Conservation (phyloP, 371 early-diverging fungal species). For the Mortierella sp. region DNA sequence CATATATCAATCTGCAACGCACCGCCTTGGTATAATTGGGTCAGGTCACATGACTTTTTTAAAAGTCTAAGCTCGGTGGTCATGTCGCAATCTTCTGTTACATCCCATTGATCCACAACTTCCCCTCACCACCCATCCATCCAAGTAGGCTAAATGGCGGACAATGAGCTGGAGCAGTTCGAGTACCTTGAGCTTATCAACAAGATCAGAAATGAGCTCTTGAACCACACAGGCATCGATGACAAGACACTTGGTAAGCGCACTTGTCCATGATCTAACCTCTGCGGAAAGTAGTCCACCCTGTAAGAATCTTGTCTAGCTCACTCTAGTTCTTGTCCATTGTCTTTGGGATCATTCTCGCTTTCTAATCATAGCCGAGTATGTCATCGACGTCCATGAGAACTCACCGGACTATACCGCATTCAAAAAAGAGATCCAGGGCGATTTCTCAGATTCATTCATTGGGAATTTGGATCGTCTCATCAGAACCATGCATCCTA, state of each 20-base stretch:
- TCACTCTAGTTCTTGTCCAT: too few species aligned
- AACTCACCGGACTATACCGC: slow-evolving; percentile 66
- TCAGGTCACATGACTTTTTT: background rate
- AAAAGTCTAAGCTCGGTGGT: slow-evolving; percentile 85
- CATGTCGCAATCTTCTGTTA: slow-evolving; percentile 59
- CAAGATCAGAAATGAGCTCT: slow-evolving; percentile 90
- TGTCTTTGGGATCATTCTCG: slow-evolving; percentile 1
- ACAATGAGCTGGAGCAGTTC: slow-evolving; percentile 78
- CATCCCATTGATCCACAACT: background rate
- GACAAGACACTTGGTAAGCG: slow-evolving; percentile 80
- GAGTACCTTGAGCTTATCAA: slow-evolving; percentile 92
- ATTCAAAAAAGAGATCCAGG: slow-evolving; percentile 79
- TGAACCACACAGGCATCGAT: slow-evolving; percentile 92
- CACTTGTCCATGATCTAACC: background rate
- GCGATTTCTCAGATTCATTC: slow-evolving; percentile 88
- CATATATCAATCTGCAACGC: background rate
- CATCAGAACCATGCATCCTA: slow-evolving; percentile 88
- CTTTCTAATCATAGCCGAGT: slow-evolving; percentile 72
- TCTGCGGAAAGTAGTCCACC: too few species aligned
- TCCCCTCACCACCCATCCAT: background rate
- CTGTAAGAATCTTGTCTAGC: background rate
- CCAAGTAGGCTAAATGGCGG: background rate
- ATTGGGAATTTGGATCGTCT: slow-evolving; percentile 88
- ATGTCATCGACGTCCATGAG: slow-evolving; percentile 79
- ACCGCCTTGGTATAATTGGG: background rate